phyloP scores from a whole-genome alignment of 257 asterid genomes.

The Plantago ovata region DNA sequence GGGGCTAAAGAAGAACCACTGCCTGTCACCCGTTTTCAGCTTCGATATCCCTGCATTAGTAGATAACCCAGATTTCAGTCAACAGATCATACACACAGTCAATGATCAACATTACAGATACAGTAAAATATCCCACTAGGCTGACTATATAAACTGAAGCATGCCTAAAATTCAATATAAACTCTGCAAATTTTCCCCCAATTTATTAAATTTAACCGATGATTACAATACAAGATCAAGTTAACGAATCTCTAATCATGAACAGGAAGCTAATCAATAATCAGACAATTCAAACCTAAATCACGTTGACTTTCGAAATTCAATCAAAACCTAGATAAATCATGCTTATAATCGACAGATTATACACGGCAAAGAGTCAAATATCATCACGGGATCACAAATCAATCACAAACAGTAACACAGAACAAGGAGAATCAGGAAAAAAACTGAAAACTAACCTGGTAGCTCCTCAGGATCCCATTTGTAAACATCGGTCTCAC shows the following conservation, averaged over 20 bases:
- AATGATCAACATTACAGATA: background rate
- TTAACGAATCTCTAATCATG: too few relatives aligned
- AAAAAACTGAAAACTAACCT: slow-evolving; percentile 34
- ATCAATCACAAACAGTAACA: too few relatives aligned
- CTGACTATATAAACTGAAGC: too few relatives aligned
- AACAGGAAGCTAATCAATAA: too few relatives aligned
- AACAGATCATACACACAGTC: background rate
- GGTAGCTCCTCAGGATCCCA: slow-evolving; percentile 91
- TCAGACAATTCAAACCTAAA: slow-evolving; percentile 4
- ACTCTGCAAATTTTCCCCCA: too few relatives aligned
- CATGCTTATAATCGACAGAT: too few relatives aligned
- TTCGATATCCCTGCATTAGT: slow-evolving; percentile 68
- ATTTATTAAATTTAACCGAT: too few relatives aligned
- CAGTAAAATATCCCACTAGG: background rate
- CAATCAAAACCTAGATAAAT: background rate
- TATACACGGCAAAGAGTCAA: too few relatives aligned
- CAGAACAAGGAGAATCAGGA: too few relatives aligned
- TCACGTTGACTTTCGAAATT: slow-evolving; percentile 8
- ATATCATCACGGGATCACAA: too few relatives aligned
- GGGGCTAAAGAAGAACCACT: slow-evolving; percentile 92
- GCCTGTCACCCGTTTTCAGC: slow-evolving; percentile 83
- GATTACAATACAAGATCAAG: too few relatives aligned
- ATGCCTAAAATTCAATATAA: too few relatives aligned
- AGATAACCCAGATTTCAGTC: slow-evolving; percentile 14
- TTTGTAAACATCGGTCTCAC: slow-evolving; percentile 73